These are phyloP conservation scores for Trichoderma sp. DNA, from an alignment of 2,329 filamentous ascomycete genomes.

Conservation along the genomic window DNA sequence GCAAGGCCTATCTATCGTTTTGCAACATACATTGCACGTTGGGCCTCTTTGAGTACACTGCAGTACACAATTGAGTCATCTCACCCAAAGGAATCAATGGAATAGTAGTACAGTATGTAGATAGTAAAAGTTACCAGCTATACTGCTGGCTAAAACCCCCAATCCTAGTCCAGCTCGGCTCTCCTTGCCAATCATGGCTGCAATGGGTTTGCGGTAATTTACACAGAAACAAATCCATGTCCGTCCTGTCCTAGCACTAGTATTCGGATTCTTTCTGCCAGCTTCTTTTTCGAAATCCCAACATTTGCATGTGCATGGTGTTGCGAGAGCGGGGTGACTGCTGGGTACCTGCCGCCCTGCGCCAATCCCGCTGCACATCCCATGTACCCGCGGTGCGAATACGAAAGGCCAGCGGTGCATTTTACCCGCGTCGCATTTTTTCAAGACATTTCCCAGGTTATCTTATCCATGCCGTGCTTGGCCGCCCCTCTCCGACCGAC, in stretches of 20 bases:
- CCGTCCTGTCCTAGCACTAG: neutral
- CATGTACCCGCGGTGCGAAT: slow-evolving; percentile 1
- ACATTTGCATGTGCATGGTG: neutral
- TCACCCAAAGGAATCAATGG: neutral
- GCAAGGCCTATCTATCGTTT: neutral
- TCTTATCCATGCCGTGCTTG: slow-evolving; percentile 13
- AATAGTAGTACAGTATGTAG: neutral
- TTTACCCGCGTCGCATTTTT: neutral
- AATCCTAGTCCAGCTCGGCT: neutral
- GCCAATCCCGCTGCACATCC: neutral
- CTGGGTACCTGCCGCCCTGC: neutral
- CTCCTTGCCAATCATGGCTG: neutral
- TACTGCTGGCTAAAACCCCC: neutral
- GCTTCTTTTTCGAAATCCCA: neutral
- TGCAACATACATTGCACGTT: neutral
- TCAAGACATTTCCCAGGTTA: neutral
- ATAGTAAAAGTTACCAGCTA: neutral
- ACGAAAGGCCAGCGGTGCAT: neutral
- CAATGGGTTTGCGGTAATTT: neutral
- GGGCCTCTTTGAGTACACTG: neutral
- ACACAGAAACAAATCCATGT: neutral
- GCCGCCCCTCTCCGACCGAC: slow-evolving; percentile 8
- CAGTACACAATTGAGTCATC: neutral
- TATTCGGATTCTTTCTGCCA: neutral
- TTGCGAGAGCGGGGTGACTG: neutral